phyloP scores from a whole-genome alignment of 495 filamentous ascomycete genomes.

The Bacidia gigantensis region DNA sequence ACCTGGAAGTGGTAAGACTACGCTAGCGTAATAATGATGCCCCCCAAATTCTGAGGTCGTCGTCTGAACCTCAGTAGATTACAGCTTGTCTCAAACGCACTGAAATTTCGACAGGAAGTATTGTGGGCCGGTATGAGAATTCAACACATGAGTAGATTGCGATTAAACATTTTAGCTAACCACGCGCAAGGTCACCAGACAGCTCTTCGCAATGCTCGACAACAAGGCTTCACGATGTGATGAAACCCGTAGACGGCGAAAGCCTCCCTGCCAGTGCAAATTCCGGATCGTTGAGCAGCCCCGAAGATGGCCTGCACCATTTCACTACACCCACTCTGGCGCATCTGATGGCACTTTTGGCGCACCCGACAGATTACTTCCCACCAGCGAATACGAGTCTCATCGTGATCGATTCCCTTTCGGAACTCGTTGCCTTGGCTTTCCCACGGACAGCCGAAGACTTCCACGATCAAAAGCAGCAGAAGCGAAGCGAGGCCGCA shows the following conservation, averaged over 20 bases:
- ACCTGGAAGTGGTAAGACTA: constrained; percentile 76
- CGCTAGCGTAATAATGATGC: constrained; percentile 51
- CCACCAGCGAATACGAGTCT: constrained; percentile 46
- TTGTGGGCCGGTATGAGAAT: constrained; percentile 73
- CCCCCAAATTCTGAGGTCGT: background rate
- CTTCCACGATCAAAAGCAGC: constrained; percentile 9
- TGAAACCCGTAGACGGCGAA: constrained; percentile 8
- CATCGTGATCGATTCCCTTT: constrained; percentile 65
- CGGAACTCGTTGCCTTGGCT: constrained; percentile 57
- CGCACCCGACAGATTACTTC: constrained; percentile 44
- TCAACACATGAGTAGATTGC: background rate
- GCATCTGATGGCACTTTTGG: constrained; percentile 62
- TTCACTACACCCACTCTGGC: constrained; percentile 44
- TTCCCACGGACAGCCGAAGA: constrained; percentile 39
- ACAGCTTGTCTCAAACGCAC: constrained; percentile 50
- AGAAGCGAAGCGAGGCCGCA: constrained; percentile 28
- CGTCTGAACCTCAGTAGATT: constrained; percentile 33
- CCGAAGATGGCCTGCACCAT: constrained; percentile 33
- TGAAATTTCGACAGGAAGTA: constrained; percentile 48
- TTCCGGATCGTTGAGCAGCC: constrained; percentile 1
- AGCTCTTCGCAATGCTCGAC: constrained; percentile 33
- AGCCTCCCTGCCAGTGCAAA: background rate
- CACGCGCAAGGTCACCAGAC: constrained; percentile 23
- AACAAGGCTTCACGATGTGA: constrained; percentile 27
- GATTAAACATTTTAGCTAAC: background rate